phyloP scores from a whole-genome alignment of 108 stramenopile species.

The Fistulifera pelliculosa region DNA sequence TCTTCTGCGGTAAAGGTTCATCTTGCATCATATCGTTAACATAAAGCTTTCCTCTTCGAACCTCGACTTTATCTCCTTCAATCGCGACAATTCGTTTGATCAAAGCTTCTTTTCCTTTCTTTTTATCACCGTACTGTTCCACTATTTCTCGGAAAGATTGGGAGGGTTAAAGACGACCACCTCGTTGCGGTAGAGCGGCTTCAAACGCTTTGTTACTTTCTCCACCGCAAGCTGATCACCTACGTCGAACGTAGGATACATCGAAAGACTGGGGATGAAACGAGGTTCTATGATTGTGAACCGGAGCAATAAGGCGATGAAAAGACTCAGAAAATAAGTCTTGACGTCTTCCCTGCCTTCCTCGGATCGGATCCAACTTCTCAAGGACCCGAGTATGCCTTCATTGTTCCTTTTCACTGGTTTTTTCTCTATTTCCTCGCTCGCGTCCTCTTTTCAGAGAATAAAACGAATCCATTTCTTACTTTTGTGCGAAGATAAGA shows the following conservation, averaged over 20 bases:
- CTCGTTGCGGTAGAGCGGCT: conserved; percentile 79
- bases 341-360: conserved; percentile 73
- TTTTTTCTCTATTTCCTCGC: too few relatives aligned
- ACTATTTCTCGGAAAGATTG: conserved; percentile 72
- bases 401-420: background rate
- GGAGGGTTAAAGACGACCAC: conserved; percentile 97
- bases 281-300: conserved; percentile 87
- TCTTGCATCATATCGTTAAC: conserved; percentile 84
- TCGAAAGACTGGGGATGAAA: conserved; percentile 88
- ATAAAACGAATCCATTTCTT: too few relatives aligned
- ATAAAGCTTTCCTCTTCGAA: conserved; percentile 75
- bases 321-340: conserved; percentile 71
- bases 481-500: too few relatives aligned
- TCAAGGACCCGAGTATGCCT: conserved; percentile 3
- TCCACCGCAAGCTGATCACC: conserved; percentile 96
- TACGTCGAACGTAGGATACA: conserved; percentile 96
- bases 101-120: conserved; percentile 78
- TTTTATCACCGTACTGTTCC: conserved; percentile 31
- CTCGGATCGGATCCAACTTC: conserved; percentile 17
- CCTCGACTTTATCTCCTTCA: conserved; percentile 86
- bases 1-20: conserved; percentile 87
- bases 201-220: conserved; percentile 84
- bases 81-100: conserved; percentile 95
- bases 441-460: too few relatives aligned
- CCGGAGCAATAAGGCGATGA: conserved; percentile 56